phyloP scores from a whole-genome alignment of 352 stramenopile species.

The Thraustochytrium sp. region DNA sequence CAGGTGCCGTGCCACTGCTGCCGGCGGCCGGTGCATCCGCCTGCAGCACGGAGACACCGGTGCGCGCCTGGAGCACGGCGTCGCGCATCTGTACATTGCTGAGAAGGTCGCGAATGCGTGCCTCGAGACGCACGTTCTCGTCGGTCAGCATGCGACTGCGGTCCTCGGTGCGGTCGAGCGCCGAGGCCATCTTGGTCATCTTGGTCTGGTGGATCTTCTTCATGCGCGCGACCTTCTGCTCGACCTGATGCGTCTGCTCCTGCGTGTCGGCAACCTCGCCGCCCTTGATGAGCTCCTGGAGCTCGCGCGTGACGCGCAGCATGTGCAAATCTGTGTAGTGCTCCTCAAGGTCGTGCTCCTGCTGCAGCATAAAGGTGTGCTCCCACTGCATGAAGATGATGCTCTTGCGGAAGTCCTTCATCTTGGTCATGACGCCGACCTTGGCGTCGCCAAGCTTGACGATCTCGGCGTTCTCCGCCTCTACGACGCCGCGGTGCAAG shows the following conservation, averaged over 20 bases:
- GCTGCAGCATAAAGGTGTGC: conserved; percentile 63
- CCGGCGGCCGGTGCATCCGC: conserved; percentile 18
- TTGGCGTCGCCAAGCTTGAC: conserved; percentile 73
- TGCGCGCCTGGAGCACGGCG: conserved; percentile 57
- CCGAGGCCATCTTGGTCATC: conserved; percentile 59
- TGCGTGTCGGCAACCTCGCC: conserved; percentile 69
- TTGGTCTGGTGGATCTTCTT: conserved; percentile 61
- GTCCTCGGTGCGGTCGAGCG: conserved; percentile 46
- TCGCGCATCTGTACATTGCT: conserved; percentile 76
- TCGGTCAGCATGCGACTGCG: neutral
- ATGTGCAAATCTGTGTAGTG: conserved; percentile 85
- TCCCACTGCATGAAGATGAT: conserved; percentile 91
- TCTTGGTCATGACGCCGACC: conserved; percentile 69
- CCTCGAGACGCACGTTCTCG: conserved; percentile 71
- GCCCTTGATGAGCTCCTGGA: conserved; percentile 79
- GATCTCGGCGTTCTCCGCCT: conserved; percentile 77
- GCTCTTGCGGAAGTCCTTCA: conserved; percentile 85
- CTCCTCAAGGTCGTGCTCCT: conserved; percentile 76
- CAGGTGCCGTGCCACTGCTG: neutral
- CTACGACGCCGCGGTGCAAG: conserved; percentile 66
- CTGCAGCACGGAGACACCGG: neutral
- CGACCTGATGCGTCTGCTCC: conserved; percentile 63
- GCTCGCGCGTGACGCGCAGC: conserved; percentile 81
- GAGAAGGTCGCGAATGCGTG: conserved; percentile 67
- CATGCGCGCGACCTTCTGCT: conserved; percentile 65